These are phyloP conservation scores for Lyophyllum shimeji DNA, from an alignment of 768 basidiomycete genomes.

Conservation along the genomic window DNA sequence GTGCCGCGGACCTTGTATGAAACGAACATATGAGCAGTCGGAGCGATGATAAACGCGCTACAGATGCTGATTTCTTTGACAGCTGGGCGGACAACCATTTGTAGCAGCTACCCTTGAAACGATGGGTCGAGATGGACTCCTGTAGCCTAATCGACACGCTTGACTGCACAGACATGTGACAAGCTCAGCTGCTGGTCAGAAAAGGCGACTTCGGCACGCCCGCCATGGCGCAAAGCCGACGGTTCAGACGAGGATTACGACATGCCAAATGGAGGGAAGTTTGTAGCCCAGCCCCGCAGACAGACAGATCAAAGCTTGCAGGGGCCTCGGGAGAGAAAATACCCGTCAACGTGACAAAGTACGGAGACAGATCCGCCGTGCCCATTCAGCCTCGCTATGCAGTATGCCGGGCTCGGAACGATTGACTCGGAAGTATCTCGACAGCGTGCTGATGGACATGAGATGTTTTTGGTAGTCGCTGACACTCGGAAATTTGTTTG, in stretches of 20 bases:
- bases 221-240: neutral
- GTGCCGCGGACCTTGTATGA: too few relatives aligned
- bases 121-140: too few relatives aligned
- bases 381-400: neutral
- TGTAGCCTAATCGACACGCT: too few relatives aligned
- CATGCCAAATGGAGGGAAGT: neutral
- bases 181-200: too few relatives aligned
- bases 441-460: neutral
- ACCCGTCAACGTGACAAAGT: neutral
- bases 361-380: neutral
- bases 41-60: too few relatives aligned
- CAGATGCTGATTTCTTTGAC: too few relatives aligned
- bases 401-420: neutral
- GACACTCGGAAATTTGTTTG: neutral
- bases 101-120: too few relatives aligned
- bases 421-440: neutral
- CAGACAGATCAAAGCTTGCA: neutral
- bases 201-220: too few relatives aligned
- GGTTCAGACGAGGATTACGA: neutral
- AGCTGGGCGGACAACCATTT: too few relatives aligned
- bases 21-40: too few relatives aligned
- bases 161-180: too few relatives aligned
- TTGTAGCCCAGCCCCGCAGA: neutral
- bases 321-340: neutral
- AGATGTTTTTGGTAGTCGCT: neutral